Conservation (phyloP, 257 asterid genomes). For the Fraxinus cuspidata region DNA sequence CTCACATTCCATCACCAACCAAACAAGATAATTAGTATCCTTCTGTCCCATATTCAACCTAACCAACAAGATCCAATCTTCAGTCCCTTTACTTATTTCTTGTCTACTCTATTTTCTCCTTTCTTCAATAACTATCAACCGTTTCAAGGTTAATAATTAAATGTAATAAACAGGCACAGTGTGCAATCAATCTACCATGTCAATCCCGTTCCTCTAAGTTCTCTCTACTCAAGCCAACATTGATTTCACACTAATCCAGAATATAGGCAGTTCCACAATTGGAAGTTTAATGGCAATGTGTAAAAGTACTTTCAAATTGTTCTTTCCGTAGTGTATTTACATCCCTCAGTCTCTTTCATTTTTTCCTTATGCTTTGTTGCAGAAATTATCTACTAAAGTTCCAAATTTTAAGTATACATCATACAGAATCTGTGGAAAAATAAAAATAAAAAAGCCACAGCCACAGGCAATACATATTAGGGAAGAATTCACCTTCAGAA, state of each 20-base stretch:
- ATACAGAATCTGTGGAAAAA: background rate
- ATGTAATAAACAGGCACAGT: background rate
- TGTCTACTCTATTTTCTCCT: background rate
- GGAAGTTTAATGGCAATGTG: background rate
- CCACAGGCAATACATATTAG: constrained; percentile 19
- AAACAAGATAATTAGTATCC: background rate
- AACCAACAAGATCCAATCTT: background rate
- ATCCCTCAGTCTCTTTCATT: background rate
- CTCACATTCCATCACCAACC: background rate
- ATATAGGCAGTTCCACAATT: background rate
- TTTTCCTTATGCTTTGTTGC: constrained; percentile 12
- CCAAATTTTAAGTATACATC: background rate
- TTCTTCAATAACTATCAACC: background rate
- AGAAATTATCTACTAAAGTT: background rate
- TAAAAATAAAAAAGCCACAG: constrained; percentile 20
- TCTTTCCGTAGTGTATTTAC: background rate
- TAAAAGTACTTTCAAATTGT: background rate
- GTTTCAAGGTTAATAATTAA: background rate
- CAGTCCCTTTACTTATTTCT: background rate
- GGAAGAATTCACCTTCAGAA: constrained; percentile 58
- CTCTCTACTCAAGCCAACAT: background rate
- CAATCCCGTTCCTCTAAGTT: no score
- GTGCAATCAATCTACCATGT: background rate
- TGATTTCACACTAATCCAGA: background rate
- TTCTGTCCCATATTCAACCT: background rate